Conservation (phyloP, 1,284 basidiomycete genomes). For the Leccinum subrobustum region DNA sequence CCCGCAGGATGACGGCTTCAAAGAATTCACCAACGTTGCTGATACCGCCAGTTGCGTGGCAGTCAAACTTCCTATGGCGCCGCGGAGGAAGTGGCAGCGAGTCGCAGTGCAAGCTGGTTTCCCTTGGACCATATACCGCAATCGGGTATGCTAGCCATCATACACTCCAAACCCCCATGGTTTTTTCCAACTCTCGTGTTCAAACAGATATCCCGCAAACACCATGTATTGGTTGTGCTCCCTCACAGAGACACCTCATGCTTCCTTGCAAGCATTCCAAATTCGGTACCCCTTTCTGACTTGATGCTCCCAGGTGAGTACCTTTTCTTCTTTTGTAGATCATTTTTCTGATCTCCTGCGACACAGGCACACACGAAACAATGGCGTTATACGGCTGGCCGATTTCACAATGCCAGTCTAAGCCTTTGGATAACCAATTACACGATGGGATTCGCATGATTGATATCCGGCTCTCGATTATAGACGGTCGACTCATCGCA, state of each 20-base stretch:
- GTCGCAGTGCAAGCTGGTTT: constrained; percentile 41
- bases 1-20: constrained; percentile 8
- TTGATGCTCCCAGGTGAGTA: constrained; percentile 70
- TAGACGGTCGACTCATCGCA: constrained; percentile 62
- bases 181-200: constrained; percentile 6
- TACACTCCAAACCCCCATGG: not conserved
- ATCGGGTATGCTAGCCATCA: constrained; percentile 40
- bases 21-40: constrained; percentile 13
- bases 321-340: constrained; percentile 6
- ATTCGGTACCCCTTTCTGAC: constrained; percentile 64
- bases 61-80: constrained; percentile 23
- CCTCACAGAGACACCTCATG: constrained; percentile 53
- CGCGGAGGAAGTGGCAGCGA: constrained; percentile 45
- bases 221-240: constrained; percentile 52
- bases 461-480: constrained; percentile 76
- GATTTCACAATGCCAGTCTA: constrained; percentile 69
- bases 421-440: constrained; percentile 57
- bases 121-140: constrained; percentile 58
- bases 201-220: constrained; percentile 38
- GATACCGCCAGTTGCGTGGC: constrained; percentile 23
- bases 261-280: constrained; percentile 68
- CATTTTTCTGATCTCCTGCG: not conserved
- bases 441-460: constrained; percentile 72
- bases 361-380: constrained; percentile 69
- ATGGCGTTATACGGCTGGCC: constrained; percentile 83